Conservation (phyloP, 2,329 filamentous ascomycete genomes). For the Chalaropsis ovoidea region DNA sequence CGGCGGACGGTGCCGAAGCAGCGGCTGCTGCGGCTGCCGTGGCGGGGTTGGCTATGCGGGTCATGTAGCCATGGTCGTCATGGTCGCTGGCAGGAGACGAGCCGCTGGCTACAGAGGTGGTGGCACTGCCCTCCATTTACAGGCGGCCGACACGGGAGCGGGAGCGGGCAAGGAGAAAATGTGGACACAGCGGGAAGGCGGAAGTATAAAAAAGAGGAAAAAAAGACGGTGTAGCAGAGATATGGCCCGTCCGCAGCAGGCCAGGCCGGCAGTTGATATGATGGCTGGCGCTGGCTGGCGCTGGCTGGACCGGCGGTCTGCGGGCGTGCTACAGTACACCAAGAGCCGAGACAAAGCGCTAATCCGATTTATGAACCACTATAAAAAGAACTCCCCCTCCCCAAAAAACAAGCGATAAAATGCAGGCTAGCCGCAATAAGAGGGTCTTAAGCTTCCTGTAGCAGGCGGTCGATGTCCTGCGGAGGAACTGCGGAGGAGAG, state of each 20-base stretch:
- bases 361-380: not conserved
- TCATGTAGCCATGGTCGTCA: not conserved
- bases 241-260: too few relatives aligned
- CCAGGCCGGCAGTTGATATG: not conserved
- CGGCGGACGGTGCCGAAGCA: not conserved
- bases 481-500: not conserved
- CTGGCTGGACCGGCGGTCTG: not conserved
- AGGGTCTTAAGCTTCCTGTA: not conserved
- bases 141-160: not conserved
- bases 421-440: conserved; percentile 8
- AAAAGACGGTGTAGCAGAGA: too few relatives aligned
- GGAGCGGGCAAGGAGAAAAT: not conserved
- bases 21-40: not conserved
- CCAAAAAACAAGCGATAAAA: not conserved
- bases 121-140: conserved; percentile 13
- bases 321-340: conserved; percentile 4
- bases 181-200: not conserved
- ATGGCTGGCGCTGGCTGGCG: not conserved
- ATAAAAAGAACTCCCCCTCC: conserved; percentile 11
- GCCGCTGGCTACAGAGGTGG: conserved; percentile 17
- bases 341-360: conserved; percentile 6
- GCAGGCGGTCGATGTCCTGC: not conserved
- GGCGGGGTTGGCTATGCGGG: not conserved
- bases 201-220: too few relatives aligned
- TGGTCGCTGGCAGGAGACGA: conserved; percentile 16